phyloP scores from a whole-genome alignment of 768 basidiomycete species.

The Suillus luteus region DNA sequence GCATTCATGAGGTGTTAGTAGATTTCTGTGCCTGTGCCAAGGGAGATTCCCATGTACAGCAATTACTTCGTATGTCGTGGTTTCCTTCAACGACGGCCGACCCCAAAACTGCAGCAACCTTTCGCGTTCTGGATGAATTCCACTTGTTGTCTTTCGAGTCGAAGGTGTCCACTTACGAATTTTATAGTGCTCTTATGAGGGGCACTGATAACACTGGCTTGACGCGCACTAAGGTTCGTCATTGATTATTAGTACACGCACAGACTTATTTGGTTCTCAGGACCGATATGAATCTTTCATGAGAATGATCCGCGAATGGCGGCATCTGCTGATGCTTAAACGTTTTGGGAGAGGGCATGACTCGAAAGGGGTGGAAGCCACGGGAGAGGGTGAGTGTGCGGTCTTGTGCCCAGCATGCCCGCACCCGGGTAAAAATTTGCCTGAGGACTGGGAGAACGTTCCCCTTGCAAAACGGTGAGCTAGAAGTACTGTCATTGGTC shows the following conservation, averaged over 20 bases:
- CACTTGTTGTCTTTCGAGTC: constrained; percentile 32
- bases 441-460: no score
- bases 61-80: constrained; percentile 15
- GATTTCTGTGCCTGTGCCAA: constrained; percentile 19
- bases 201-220: constrained; percentile 30
- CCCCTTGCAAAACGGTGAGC: no score
- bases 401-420: no score
- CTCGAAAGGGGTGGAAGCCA: no score
- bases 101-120: constrained; percentile 6
- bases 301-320: no score
- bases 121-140: constrained; percentile 24
- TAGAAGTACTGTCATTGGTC: no score
- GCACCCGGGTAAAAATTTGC: no score
- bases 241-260: neutral
- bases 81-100: constrained; percentile 13
- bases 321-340: no score
- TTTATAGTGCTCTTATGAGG: constrained; percentile 26
- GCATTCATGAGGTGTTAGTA: constrained; percentile 23
- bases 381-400: no score
- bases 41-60: constrained; percentile 3
- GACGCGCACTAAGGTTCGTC: constrained; percentile 2
- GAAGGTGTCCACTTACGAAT: constrained; percentile 31
- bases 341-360: no score
- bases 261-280: no score
- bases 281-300: no score